phyloP scores from a whole-genome alignment of 2,329 filamentous ascomycete genomes.

The Emergomyces orientalis region DNA sequence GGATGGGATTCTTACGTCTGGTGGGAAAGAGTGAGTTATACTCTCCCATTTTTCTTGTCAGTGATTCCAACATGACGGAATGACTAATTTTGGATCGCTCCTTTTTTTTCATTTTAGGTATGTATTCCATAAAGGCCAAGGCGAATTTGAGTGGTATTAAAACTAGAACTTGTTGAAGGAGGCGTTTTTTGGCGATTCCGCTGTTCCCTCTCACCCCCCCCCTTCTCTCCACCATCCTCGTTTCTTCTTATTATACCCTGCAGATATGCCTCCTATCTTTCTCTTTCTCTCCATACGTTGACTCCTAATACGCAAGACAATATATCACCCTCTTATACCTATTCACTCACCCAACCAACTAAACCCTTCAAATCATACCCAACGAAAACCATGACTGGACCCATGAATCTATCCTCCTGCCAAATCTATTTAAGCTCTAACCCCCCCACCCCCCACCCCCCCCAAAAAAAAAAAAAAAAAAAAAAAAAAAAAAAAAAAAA shows the following conservation, averaged over 20 bases:
- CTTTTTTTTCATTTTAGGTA: constrained; percentile 44
- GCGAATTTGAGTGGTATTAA: constrained; percentile 88
- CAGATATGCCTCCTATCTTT: not conserved
- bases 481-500: too few species aligned
- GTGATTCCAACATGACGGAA: constrained; percentile 7
- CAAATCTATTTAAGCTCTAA: too few species aligned
- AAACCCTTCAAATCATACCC: too few species aligned
- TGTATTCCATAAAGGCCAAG: constrained; percentile 94
- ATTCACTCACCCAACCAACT: too few species aligned
- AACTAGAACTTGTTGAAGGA: not conserved
- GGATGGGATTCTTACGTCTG: constrained; percentile 87
- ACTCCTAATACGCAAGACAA: not conserved
- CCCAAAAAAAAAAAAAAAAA: too few species aligned
- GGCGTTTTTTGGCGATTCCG: not conserved
- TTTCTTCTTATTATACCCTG: not conserved
- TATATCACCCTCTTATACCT: too few species aligned
- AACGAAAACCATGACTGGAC: too few species aligned
- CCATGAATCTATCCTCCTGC: too few species aligned
- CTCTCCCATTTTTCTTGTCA: not conserved
- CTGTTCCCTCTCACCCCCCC: not conserved
- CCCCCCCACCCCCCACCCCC: too few species aligned
- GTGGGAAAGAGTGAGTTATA: constrained; percentile 69
- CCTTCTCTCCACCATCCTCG: not conserved
- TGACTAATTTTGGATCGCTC: not conserved
- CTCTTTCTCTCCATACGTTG: not conserved